Percentiles rank a stretch among this genome's conserved stretches.
These are phyloP conservation scores for Raphanus sativus DNA, from an alignment of 345 rosid species.

Conservation along the genomic window DNA sequence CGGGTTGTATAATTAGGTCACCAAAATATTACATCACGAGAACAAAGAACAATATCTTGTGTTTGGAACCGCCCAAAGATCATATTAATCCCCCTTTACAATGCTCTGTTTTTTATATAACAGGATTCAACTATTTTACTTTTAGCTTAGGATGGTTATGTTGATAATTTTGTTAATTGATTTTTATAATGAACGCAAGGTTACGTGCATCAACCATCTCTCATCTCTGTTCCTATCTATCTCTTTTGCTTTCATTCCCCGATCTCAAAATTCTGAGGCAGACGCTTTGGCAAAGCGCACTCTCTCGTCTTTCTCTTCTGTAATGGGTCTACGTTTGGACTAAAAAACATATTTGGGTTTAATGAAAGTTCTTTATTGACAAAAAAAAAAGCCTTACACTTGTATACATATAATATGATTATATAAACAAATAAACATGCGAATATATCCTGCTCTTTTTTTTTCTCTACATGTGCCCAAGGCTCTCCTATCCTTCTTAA, in stretches of 20 bases:
- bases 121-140: not conserved
- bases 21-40: slow-evolving; percentile 25
- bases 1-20: slow-evolving; percentile 20
- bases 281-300: no score
- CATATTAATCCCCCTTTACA: not conserved
- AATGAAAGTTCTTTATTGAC: no score
- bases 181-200: not conserved
- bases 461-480: not conserved
- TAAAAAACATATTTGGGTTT: no score
- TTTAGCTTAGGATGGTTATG: slow-evolving; percentile 9
- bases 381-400: slow-evolving; percentile 25
- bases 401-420: not conserved
- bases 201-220: slow-evolving; percentile 10
- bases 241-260: no score
- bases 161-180: not conserved
- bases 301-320: no score
- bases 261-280: no score
- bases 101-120: not conserved
- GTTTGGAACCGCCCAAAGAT: slow-evolving; percentile 37
- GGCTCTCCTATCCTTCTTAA: not conserved
- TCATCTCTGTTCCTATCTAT: no score
- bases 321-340: no score
- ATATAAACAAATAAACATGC: slow-evolving; percentile 15
- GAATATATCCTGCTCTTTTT: not conserved
- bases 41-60: slow-evolving; percentile 17